Base-by-base conservation (phyloP, 75 land plant genomes). In the Sequoiadendron giganteum region DNA sequence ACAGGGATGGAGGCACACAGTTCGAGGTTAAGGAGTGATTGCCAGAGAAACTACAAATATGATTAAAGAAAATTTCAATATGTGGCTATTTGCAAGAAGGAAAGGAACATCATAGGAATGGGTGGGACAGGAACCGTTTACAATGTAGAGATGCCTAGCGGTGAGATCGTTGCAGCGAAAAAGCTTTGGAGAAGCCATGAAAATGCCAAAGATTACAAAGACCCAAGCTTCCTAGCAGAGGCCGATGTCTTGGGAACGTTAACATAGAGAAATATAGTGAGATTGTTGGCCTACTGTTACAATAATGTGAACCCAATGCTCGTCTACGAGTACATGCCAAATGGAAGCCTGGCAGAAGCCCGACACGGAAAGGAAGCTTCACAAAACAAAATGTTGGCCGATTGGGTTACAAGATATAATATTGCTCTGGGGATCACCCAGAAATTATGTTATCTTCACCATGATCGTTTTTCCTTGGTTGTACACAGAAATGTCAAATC, bases 401-500 rank as follows among this genome's bases (percentile, higher is more conserved):
- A 91, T 68, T 95, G 96, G 96, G 95, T 91, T 34, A 86, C 93
- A 2, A 39, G 95, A 34, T 91, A 90, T 87, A 92, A 93, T 70
- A 88, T 96, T 58, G 95, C 97, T 10, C 36, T 91, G 39, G 96
- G 97, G 36, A 94, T 95, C 13, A 93, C 94, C 3, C 93, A 93
- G 75, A 97, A 97, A 32, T 89, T 96, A 10, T 90, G 93, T 14
- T 96, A 96, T 89, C 93, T 96, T 40, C 98, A 96, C 89, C 97
- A 96, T 84, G 97, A 95, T 85, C 95, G 98, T 87, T 86, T 80
- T 25, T 97, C 98, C 14, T 91, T 94, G 54, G 87, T 96, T 10
- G 93, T 96, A 84, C 98, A 95, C 88, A 88, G 97, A 10, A 97
- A 96, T 79, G 89, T 96, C 76, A 96, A 96, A 89, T 91, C 98